Conservation (phyloP, 371 early-diverging fungal species). For the Mucor piriformis region DNA sequence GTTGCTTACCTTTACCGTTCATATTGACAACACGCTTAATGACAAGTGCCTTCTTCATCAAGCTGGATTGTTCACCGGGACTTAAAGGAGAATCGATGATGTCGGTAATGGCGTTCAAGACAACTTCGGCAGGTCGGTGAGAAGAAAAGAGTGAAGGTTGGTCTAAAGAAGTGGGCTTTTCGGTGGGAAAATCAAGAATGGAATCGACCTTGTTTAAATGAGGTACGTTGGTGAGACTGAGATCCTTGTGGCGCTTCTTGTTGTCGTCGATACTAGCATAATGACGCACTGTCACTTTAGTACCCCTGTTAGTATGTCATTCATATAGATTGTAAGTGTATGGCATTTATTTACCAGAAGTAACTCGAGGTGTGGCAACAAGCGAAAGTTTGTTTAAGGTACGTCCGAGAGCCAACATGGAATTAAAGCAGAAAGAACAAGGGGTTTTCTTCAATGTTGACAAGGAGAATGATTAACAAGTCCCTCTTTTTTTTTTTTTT, state of each 20-base stretch:
- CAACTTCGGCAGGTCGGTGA: slow-evolving; percentile 45
- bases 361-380: slow-evolving; percentile 13
- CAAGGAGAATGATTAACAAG: slow-evolving; percentile 5
- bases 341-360: slow-evolving; percentile 17
- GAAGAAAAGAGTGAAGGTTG: slow-evolving; percentile 40
- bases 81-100: slow-evolving; percentile 46
- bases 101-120: slow-evolving; percentile 43
- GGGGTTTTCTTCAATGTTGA: slow-evolving; percentile 17
- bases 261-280: slow-evolving; percentile 30
- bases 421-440: slow-evolving; percentile 16
- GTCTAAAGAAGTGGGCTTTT: slow-evolving; percentile 32
- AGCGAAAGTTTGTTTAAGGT: slow-evolving; percentile 33
- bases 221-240: slow-evolving; percentile 35
- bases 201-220: slow-evolving; percentile 48
- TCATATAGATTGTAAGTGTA: neutral
- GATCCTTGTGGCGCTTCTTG: slow-evolving; percentile 31
- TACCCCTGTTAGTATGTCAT: neutral
- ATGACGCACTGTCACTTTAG: slow-evolving; percentile 19
- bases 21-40: slow-evolving; percentile 83
- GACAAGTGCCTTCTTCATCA: slow-evolving; percentile 75
- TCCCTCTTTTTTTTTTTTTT: neutral
- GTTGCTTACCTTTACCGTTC: slow-evolving; percentile 87
- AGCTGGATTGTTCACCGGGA: slow-evolving; percentile 35
- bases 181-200: slow-evolving; percentile 42
- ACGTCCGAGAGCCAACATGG: slow-evolving; percentile 38